phyloP scores from a whole-genome alignment of 345 rosid genomes.

The Brassica carinata region DNA sequence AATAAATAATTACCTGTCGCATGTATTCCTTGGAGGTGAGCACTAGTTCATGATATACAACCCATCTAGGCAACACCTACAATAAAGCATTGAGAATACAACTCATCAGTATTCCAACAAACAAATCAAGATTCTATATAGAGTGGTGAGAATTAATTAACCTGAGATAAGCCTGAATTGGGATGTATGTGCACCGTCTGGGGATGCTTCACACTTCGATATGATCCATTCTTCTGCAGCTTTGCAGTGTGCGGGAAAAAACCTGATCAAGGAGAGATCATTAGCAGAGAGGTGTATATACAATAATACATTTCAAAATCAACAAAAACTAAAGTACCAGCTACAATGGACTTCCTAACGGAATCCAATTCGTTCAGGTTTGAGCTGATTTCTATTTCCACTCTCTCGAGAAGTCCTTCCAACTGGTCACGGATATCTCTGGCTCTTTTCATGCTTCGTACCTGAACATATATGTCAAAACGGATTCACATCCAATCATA shows the following conservation, averaged over 20 bases:
- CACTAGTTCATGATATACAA: conserved; percentile 85
- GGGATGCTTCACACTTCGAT: conserved; percentile 84
- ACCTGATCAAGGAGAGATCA: conserved; percentile 49
- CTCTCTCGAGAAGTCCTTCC: conserved; percentile 96
- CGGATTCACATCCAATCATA: conserved; percentile 3
- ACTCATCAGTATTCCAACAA: not conserved
- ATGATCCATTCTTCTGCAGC: conserved; percentile 91
- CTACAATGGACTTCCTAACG: conserved; percentile 78
- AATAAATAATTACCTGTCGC: conserved; percentile 60
- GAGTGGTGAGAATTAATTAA: conserved; percentile 4
- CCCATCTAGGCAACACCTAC: conserved; percentile 94
- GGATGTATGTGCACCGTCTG: conserved; percentile 96
- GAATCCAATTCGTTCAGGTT: conserved; percentile 65
- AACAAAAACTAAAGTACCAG: conserved; percentile 50
- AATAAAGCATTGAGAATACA: conserved; percentile 8
- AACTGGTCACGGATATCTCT: conserved; percentile 91
- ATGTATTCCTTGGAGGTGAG: conserved; percentile 92
- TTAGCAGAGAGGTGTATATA: conserved; percentile 7
- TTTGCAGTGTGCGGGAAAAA: conserved; percentile 87
- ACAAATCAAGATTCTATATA: not conserved
- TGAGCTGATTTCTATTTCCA: conserved; percentile 81
- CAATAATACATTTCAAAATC: not conserved
- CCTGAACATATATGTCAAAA: conserved; percentile 47
- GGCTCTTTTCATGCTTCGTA: conserved; percentile 98
- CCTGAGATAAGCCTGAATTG: conserved; percentile 93